phyloP scores from a whole-genome alignment of 441 rosid genomes.

The Croton setiger region DNA sequence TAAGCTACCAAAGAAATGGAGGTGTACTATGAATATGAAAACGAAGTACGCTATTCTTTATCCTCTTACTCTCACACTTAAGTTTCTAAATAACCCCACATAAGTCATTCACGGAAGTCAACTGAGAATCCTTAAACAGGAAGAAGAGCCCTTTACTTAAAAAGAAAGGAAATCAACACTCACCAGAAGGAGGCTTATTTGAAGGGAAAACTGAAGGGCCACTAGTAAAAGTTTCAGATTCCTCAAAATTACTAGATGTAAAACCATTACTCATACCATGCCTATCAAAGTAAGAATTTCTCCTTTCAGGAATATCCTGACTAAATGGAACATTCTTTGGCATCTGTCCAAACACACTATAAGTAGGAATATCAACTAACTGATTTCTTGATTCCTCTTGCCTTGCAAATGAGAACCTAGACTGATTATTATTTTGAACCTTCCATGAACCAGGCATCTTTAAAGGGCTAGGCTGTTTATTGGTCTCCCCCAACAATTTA shows the following conservation, averaged over 20 bases:
- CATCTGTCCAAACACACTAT: conserved; percentile 38
- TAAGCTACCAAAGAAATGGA: not conserved
- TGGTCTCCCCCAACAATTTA: conserved; percentile 54
- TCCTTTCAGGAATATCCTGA: conserved; percentile 45
- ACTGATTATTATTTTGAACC: conserved; percentile 61
- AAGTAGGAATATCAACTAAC: conserved; percentile 31
- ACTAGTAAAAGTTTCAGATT: conserved; percentile 35
- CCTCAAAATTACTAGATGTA: conserved; percentile 44
- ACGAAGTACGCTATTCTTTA: not conserved
- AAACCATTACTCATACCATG: conserved; percentile 50
- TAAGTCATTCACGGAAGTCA: not conserved
- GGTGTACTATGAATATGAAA: not conserved
- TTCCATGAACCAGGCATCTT: conserved; percentile 51
- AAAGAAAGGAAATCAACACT: conserved; percentile 24
- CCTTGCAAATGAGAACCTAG: conserved; percentile 94
- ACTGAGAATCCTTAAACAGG: not conserved
- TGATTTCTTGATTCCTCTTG: conserved; percentile 58
- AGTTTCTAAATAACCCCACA: not conserved
- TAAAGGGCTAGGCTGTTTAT: conserved; percentile 47
- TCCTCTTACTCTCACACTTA: not conserved
- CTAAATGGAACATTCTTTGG: conserved; percentile 32
- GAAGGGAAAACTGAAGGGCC: conserved; percentile 46
- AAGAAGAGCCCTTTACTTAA: not conserved
- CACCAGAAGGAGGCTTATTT: conserved; percentile 53
- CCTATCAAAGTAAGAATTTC: conserved; percentile 40